Evolutionary conservation across 2,329 filamentous ascomycete genomes (phyloP), one percentile per base, ranked within the genome.

Genomic region (Parascedosporium putredinis): DNA sequence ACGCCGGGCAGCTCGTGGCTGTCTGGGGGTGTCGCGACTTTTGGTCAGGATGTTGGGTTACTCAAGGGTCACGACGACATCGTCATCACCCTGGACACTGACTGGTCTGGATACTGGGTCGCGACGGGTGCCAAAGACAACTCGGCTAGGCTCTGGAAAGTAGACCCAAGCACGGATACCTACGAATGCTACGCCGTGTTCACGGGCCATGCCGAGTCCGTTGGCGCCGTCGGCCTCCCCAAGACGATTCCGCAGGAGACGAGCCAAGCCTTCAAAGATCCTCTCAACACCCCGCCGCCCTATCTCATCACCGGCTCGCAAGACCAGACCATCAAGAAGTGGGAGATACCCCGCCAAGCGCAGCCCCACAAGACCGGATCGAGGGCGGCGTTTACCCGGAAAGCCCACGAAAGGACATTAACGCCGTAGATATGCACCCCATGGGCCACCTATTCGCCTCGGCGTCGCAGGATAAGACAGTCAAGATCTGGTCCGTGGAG

Each of bases 371-470:
- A 76, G 53, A 75, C 76, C 51, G 73, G 76, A 8, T 69, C 81
- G 8, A 72, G 81, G 57, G 88, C 88, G 36, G 68, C 83, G 4
- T 98, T 87, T 64, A 97, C 93, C 1, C 80, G 93, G 51, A 95
- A 96, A 66, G 93, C 93, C 1, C 93, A 98, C 66, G 93, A 98
- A 98, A 98, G 64, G 93, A 98, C 57, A 98, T 98, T 67, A 98
- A 98, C 59, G 89, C 93, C 2, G 78, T 98, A 47, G 88, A 94
- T 55, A 75, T 93, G 9, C 87, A 89, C 55, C 76, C 81, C 20
- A 74, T 78, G 1, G 80, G 79, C 4, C 79, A 82, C n/a, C 68
- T 96, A 1, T 97, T 98, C 61, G 94, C 91, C 3, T 96, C 93
- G 1, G 91, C 93, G 25, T 97, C 91, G 4, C 93, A 98, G 67